phyloP scores from a whole-genome alignment of 2,329 filamentous ascomycete genomes.

The Trichoderma sp. region DNA sequence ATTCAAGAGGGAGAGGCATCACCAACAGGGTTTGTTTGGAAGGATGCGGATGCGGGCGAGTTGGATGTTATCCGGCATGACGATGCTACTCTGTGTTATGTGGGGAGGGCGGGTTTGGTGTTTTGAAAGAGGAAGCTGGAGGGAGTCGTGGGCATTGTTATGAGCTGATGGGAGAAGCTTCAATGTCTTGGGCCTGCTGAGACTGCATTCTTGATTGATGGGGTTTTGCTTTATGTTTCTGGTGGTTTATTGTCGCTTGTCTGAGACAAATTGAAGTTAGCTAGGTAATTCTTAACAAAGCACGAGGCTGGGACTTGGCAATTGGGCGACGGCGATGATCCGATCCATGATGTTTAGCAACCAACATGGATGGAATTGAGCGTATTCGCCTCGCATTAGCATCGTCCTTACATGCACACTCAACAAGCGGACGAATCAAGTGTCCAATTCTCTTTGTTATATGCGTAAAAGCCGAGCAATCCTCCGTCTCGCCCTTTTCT shows the following conservation, averaged over 20 bases:
- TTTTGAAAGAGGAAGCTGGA: constrained; percentile 16
- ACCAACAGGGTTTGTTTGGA: neutral
- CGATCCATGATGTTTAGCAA: neutral
- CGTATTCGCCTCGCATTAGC: neutral
- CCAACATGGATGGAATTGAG: neutral
- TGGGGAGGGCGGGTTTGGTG: neutral
- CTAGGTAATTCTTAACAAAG: neutral
- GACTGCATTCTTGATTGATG: neutral
- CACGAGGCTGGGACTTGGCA: neutral
- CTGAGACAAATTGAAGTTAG: neutral
- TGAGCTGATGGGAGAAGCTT: neutral
- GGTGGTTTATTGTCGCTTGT: neutral
- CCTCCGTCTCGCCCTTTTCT: neutral
- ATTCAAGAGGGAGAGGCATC: neutral
- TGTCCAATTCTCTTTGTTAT: neutral
- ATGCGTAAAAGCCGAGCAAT: neutral
- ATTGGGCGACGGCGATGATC: neutral
- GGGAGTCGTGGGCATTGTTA: neutral
- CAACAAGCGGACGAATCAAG: neutral
- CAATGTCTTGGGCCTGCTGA: neutral
- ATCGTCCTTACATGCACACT: neutral
- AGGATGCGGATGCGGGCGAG: neutral
- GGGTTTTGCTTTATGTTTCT: neutral
- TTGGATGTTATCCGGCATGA: constrained; percentile 11
- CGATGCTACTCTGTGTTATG: neutral